phyloP scores from a whole-genome alignment of 106 monocot genomes.

The Dendrobium nobile region DNA sequence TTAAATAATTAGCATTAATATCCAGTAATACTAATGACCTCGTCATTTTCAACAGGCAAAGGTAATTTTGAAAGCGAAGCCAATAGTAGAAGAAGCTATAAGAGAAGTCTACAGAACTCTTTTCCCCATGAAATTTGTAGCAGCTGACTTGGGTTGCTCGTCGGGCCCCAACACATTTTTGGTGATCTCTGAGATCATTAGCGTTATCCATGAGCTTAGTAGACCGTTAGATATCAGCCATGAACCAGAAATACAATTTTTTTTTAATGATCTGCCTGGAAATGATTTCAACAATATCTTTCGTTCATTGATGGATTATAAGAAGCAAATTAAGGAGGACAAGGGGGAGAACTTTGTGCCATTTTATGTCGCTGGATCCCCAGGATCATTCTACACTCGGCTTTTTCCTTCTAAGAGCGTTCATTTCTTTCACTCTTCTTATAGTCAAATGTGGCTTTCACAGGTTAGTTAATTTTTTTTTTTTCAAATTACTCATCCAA shows the following conservation, averaged over 20 bases:
- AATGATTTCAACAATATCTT: constrained; percentile 45
- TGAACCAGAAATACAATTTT: constrained; percentile 19
- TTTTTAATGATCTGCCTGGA: constrained; percentile 37
- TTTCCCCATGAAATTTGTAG: not conserved
- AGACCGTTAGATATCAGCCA: not conserved
- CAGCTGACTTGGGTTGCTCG: constrained; percentile 30
- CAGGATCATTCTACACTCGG: constrained; percentile 41
- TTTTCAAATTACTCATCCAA: too few species aligned
- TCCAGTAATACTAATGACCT: not conserved
- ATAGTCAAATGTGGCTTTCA: constrained; percentile 39
- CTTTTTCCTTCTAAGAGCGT: constrained; percentile 33
- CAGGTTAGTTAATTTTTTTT: constrained; percentile 16
- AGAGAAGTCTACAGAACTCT: not conserved
- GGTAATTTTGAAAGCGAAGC: not conserved
- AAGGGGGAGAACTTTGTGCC: not conserved
- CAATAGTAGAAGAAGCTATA: not conserved
- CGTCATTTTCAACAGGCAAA: not conserved
- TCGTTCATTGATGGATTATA: not conserved
- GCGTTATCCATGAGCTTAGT: not conserved
- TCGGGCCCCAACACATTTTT: constrained; percentile 20
- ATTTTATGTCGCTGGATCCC: constrained; percentile 15
- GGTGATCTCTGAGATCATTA: constrained; percentile 10
- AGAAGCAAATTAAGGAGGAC: not conserved
- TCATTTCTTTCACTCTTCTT: constrained; percentile 46
- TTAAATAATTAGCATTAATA: not conserved